phyloP scores from a whole-genome alignment of 2,329 filamentous ascomycete genomes.

The Capronia americana region DNA sequence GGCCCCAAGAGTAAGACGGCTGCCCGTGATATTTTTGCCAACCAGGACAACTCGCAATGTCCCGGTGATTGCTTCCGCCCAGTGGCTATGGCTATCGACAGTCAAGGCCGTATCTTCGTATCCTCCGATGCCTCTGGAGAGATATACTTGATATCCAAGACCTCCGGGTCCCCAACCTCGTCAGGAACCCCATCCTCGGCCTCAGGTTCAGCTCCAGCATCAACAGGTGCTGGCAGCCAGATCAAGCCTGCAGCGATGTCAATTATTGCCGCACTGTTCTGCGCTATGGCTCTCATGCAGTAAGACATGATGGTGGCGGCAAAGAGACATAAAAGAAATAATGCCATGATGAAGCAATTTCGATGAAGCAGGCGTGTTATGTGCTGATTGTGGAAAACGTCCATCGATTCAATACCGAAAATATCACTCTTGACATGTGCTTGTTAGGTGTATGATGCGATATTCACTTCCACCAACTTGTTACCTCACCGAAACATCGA shows the following conservation, averaged over 20 bases:
- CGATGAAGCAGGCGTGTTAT: not conserved
- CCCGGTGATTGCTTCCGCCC: constrained; percentile 45
- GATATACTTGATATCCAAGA: constrained; percentile 38
- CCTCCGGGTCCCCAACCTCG: constrained; percentile 12
- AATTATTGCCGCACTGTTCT: constrained; percentile 6
- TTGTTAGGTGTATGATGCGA: not conserved
- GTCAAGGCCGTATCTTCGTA: constrained; percentile 44
- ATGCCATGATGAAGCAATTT: not conserved
- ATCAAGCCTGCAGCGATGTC: constrained; percentile 2
- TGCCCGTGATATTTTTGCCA: constrained; percentile 43
- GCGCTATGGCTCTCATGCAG: constrained; percentile 9
- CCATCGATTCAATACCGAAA: not conserved
- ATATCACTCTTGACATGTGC: not conserved
- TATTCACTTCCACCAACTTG: not conserved
- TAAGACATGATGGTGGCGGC: not conserved
- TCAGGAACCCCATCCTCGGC: constrained; percentile 1
- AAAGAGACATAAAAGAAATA: not conserved
- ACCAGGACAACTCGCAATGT: constrained; percentile 42
- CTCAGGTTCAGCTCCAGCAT: constrained; percentile 9
- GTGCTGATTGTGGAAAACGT: not conserved
- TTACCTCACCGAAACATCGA: not conserved
- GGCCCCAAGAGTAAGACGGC: constrained; percentile 45
- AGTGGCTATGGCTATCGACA: constrained; percentile 45
- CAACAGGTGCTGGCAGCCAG: constrained; percentile 4
- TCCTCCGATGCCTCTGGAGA: constrained; percentile 45